These are phyloP conservation scores for Lepidopterella palustris DNA, from an alignment of 495 filamentous ascomycete species.

Conservation along the genomic window DNA sequence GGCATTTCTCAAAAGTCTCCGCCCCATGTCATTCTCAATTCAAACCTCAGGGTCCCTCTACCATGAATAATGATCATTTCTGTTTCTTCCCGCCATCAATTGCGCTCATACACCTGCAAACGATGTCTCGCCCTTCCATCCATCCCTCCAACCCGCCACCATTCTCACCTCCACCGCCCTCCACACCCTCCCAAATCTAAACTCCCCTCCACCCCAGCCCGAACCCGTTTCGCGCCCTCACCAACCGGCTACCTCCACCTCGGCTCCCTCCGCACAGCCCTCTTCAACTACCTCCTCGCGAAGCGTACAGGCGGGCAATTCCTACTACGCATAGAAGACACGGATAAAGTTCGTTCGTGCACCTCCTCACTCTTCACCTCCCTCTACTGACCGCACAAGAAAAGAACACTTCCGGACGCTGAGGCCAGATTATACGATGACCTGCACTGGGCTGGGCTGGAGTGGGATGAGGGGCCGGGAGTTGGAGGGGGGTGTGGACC, in stretches of 20 bases:
- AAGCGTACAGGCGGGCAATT: conserved; percentile 90
- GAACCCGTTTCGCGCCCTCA: conserved; percentile 92
- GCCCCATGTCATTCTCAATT: neutral
- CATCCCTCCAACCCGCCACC: neutral
- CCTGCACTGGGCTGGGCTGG: conserved; percentile 78
- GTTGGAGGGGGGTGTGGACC: conserved; percentile 74
- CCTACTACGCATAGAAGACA: conserved; percentile 87
- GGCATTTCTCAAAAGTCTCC: neutral
- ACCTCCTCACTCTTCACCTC: neutral
- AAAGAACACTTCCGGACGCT: conserved; percentile 69
- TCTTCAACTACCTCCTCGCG: conserved; percentile 88
- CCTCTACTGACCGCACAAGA: conserved; percentile 47
- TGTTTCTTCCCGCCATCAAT: neutral
- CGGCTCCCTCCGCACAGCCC: conserved; percentile 80
- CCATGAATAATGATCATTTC: neutral
- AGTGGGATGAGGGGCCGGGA: conserved; percentile 93
- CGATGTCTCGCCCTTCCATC: conserved; percentile 17
- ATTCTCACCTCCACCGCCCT: neutral
- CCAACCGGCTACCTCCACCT: conserved; percentile 92
- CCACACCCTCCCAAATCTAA: neutral
- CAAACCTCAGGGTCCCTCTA: neutral
- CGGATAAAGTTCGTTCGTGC: conserved; percentile 64
- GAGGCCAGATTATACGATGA: conserved; percentile 71
- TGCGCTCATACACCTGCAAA: conserved; percentile 10
- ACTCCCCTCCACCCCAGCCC: conserved; percentile 57